Base-by-base conservation (phyloP, 2,329 filamentous ascomycete species). In the Claviceps humidiphila region DNA sequence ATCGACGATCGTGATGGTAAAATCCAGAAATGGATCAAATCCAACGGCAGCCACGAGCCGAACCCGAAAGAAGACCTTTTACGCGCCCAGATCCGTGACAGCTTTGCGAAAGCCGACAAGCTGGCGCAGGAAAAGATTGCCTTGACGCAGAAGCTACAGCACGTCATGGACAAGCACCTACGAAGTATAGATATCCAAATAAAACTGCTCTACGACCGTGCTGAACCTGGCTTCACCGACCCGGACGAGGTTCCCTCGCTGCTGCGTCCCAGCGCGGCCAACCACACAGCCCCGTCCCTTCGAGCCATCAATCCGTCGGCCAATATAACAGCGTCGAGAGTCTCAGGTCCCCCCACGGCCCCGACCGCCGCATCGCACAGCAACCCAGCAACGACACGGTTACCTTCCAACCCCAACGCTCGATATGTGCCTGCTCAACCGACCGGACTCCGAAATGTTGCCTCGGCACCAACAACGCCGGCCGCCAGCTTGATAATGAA, bases 1-100 rank as follows among this genome's bases (percentile, higher is more conserved):
- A 87, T 90, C 62, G 78, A 81, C 42, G 81, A 85, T 54, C 82
- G 84, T 58, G 87, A 94, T 62, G 76, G 69, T 51, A 82, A 82
- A 62, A 81, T 93, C 42, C 87, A 94, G 64, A 88, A 86, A 68
- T 90, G 82, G 74, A 87, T 91, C 65, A 87, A 86, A 61, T 71
- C 78, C 17, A 85, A 91, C 59, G 84, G 85, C 57, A 87, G 84
- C 61, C 80, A 87, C 60, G 75, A 82, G 50, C 73, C 76, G 37
- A 88, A 91, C 60, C 85, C 87, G 0, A 87, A 87, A 61, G 87
- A 94, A 68, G 81, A 85, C 13, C 67, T 74, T 14, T 77, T 87
- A 61, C 77, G 80, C 51, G 77, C 80, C 47, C 76, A 78, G 51
- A 84, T 91, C 58, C 69, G 74, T 51, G 81, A 87, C 55, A 82